Percentiles rank a stretch among this genome's conserved stretches.
Evolutionary conservation across 2,329 filamentous ascomycete species (phyloP).

Genomic region (Colletotrichum simmondsii): DNA sequence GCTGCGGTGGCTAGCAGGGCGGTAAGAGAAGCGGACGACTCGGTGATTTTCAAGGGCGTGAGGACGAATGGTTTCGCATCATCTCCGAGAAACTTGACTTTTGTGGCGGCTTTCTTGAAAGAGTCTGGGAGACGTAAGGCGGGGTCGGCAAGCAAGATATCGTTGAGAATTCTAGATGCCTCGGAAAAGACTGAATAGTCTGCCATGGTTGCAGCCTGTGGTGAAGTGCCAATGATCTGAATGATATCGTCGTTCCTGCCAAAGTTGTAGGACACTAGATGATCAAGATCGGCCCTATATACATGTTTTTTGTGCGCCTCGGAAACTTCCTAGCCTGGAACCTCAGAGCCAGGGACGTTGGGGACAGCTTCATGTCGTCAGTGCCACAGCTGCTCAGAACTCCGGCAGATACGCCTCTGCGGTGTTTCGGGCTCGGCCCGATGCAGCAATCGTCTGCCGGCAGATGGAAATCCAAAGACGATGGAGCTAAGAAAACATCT

Average conservation of each 20-base stretch:
- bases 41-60: slow-evolving; percentile 54
- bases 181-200: background rate
- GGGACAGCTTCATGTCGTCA: too few relatives aligned
- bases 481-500: background rate
- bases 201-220: too few relatives aligned
- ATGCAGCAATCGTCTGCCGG: background rate
- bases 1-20: slow-evolving; percentile 40
- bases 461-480: background rate
- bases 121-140: background rate
- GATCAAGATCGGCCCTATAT: too few relatives aligned
- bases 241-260: too few relatives aligned
- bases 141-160: slow-evolving; percentile 6
- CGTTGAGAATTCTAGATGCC: slow-evolving; percentile 8
- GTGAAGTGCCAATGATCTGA: too few relatives aligned
- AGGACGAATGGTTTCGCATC: slow-evolving; percentile 33
- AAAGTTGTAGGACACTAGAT: too few relatives aligned
- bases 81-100: slow-evolving; percentile 1
- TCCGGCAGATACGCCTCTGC: too few relatives aligned
- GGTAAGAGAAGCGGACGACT: slow-evolving; percentile 51
- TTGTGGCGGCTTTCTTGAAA: slow-evolving; percentile 7
- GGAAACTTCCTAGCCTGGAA: too few relatives aligned
- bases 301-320: too few relatives aligned
- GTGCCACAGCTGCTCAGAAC: too few relatives aligned
- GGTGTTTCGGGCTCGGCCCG: too few relatives aligned
- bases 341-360: too few relatives aligned